Percentiles rank a stretch among this genome's conserved stretches.
Conservation (phyloP, 208 protist species). For the Crithidia brevicula region DNA sequence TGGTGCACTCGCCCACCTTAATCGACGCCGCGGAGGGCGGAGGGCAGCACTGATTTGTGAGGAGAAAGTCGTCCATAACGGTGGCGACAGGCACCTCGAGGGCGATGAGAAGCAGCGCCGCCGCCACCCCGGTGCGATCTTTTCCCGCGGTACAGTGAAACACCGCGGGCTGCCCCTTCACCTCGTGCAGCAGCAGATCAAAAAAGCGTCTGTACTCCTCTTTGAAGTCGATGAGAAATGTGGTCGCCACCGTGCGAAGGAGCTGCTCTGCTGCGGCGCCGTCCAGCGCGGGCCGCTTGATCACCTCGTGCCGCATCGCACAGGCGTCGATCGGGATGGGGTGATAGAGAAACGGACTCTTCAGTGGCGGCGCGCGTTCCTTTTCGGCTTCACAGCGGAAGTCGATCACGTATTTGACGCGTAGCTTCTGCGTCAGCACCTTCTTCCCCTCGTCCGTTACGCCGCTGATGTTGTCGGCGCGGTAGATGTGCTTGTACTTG, state of each 20-base stretch:
- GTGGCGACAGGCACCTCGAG: conserved; percentile 36
- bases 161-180: conserved; percentile 31
- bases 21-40: conserved; percentile 13
- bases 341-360: conserved; percentile 17
- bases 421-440: conserved; percentile 31
- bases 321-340: conserved; percentile 34
- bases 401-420: conserved; percentile 42
- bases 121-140: conserved; percentile 51
- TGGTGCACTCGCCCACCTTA: conserved; percentile 14
- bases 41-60: conserved; percentile 31
- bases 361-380: conserved; percentile 14
- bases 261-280: conserved; percentile 25
- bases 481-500: conserved; percentile 39
- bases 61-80: conserved; percentile 52
- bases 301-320: conserved; percentile 1
- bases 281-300: conserved; percentile 10
- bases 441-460: conserved; percentile 18
- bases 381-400: conserved; percentile 37
- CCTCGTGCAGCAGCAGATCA: conserved; percentile 23
- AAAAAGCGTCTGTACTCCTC: conserved; percentile 37
- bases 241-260: conserved; percentile 14
- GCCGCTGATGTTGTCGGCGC: conserved; percentile 34
- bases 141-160: conserved; percentile 64
- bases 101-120: conserved; percentile 45
- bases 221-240: conserved; percentile 41